Conservation (phyloP, 2,329 filamentous ascomycete species). For the Lasiodiplodia sp. region DNA sequence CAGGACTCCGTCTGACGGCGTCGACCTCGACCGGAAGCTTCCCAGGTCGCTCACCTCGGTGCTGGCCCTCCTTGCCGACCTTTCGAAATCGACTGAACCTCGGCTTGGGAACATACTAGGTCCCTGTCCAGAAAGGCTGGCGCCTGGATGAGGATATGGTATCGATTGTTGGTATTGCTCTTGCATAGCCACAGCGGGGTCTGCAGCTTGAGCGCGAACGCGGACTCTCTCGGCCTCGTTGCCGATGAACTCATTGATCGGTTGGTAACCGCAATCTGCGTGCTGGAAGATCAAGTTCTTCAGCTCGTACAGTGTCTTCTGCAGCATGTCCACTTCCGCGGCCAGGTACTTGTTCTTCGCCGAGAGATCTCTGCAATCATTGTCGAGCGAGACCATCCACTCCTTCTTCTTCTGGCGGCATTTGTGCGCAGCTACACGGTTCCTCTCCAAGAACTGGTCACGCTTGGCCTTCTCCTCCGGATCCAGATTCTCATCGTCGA, state of each 20-base stretch:
- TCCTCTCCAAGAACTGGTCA: conserved; percentile 65
- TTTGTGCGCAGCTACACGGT: conserved; percentile 75
- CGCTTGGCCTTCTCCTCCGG: conserved; percentile 23
- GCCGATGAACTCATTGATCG: conserved; percentile 15
- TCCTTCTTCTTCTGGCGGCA: conserved; percentile 75
- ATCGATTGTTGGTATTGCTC: not conserved
- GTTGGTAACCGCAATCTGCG: conserved; percentile 44
- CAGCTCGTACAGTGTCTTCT: conserved; percentile 19
- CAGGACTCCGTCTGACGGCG: not conserved
- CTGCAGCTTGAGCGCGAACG: not conserved
- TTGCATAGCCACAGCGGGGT: not conserved
- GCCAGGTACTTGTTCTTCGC: conserved; percentile 45
- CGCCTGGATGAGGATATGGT: not conserved
- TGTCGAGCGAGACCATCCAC: conserved; percentile 60
- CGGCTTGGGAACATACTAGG: not conserved
- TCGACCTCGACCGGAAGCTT: conserved; percentile 7
- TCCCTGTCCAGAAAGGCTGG: not conserved
- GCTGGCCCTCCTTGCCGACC: not conserved
- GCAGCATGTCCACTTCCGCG: conserved; percentile 37
- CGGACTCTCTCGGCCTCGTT: not conserved
- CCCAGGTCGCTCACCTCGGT: not conserved
- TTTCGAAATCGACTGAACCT: not conserved
- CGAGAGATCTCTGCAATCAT: conserved; percentile 49
- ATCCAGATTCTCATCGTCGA: conserved; percentile 2
- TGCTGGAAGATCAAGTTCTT: conserved; percentile 37